Percentiles rank a stretch among this genome's conserved stretches.
Conservation (phyloP, 129 eudicot genomes). For the Artemisia tridentata region DNA sequence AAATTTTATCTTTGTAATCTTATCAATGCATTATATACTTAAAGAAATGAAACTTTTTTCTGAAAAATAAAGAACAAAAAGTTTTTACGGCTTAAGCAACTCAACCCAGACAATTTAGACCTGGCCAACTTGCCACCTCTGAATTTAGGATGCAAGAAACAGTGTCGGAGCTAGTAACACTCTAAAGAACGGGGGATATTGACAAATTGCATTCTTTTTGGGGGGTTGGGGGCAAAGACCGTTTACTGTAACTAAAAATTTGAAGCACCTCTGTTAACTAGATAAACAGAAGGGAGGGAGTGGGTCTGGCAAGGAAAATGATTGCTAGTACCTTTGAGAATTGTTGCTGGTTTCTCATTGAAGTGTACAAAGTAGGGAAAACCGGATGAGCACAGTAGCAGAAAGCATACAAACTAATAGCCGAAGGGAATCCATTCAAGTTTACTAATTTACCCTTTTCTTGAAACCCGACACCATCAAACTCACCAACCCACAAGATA, state of each 20-base stretch:
- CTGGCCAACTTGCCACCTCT: background rate
- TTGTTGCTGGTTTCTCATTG: constrained; percentile 64
- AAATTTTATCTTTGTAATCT: too few species aligned
- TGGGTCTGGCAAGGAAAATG: background rate
- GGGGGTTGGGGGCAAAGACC: background rate
- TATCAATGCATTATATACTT: too few species aligned
- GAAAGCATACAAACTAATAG: constrained; percentile 79
- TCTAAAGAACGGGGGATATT: background rate
- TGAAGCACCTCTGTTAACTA: background rate
- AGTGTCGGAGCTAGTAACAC: background rate
- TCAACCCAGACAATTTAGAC: background rate
- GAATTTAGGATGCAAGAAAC: background rate
- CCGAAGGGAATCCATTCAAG: constrained; percentile 70
- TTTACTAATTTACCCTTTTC: constrained; percentile 47
- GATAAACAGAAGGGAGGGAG: background rate
- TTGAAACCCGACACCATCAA: constrained; percentile 83
- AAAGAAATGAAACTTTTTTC: too few species aligned
- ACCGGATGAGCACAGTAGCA: constrained; percentile 98
- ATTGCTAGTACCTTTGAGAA: constrained; percentile 62
- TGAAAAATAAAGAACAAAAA: background rate
- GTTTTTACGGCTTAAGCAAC: too few species aligned
- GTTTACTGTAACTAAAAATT: background rate
- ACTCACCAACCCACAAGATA: constrained; percentile 67
- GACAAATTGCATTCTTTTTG: background rate
- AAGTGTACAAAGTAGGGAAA: constrained; percentile 86